Evolutionary conservation across 176 grass and related monocot species (phyloP).

Genomic region (Triticum timopheevii): DNA sequence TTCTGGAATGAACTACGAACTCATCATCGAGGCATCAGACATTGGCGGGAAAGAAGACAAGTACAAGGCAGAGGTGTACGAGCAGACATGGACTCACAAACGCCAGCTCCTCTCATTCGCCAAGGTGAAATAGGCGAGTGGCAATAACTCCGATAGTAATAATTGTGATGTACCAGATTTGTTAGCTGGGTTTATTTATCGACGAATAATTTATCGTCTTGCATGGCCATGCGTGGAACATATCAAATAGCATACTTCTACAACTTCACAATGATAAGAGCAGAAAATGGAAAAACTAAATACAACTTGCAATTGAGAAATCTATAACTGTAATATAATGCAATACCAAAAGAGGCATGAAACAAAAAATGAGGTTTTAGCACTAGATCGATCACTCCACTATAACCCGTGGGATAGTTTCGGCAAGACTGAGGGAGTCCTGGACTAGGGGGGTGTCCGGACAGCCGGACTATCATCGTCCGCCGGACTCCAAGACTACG

Average conservation of each 20-base stretch:
- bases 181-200: neutral
- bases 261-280: neutral
- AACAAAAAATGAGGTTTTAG: neutral
- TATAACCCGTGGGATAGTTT: neutral
- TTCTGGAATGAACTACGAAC: conserved; percentile 32
- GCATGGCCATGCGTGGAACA: neutral
- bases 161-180: neutral
- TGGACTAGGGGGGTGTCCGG: too few species aligned
- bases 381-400: neutral
- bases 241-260: neutral
- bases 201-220: neutral
- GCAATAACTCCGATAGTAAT: neutral
- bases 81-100: conserved; percentile 10
- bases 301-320: neutral
- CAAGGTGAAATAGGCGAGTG: neutral
- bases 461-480: too few species aligned
- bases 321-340: neutral
- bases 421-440: too few species aligned
- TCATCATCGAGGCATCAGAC: neutral
- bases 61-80: conserved; percentile 47
- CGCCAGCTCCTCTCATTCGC: conserved; percentile 37
- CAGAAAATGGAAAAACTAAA: neutral
- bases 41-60: neutral
- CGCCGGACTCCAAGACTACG: too few species aligned
- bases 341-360: neutral